Conservation (phyloP, 2,329 filamentous ascomycete species). For the Aspergillus ibericus region DNA sequence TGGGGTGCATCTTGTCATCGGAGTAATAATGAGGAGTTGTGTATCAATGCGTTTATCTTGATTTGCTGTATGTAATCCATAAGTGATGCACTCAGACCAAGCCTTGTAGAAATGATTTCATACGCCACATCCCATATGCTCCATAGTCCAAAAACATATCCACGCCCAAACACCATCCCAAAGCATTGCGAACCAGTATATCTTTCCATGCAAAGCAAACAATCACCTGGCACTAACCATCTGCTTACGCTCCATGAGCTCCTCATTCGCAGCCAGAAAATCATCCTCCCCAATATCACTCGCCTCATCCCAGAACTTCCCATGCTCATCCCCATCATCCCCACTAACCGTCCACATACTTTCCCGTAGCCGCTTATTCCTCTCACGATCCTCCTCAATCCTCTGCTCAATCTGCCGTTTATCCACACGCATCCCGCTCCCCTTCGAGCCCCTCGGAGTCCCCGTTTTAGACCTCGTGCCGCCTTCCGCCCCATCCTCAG, state of each 20-base stretch:
- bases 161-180: neutral
- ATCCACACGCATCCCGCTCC: slow-evolving; percentile 60
- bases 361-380: slow-evolving; percentile 88
- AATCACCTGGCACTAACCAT: slow-evolving; percentile 35
- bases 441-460: slow-evolving; percentile 29
- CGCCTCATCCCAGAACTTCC: slow-evolving; percentile 80
- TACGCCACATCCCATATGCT: neutral
- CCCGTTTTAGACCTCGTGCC: slow-evolving; percentile 25
- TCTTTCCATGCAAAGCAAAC: neutral
- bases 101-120: neutral
- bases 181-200: neutral
- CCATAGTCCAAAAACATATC: neutral
- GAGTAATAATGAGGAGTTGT: neutral
- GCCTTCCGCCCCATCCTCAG: slow-evolving; percentile 13
- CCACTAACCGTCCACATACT: slow-evolving; percentile 86
- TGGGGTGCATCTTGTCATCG: too few relatives aligned
- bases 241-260: slow-evolving; percentile 57
- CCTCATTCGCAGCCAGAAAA: slow-evolving; percentile 72
- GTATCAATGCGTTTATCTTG: neutral
- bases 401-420: slow-evolving; percentile 91
- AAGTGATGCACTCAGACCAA: neutral
- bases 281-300: slow-evolving; percentile 90
- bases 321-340: slow-evolving; percentile 68
- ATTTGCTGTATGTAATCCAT: neutral
- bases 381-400: slow-evolving; percentile 93